phyloP scores from a whole-genome alignment of 2,329 filamentous ascomycete species.

The Xylariales sp. region DNA sequence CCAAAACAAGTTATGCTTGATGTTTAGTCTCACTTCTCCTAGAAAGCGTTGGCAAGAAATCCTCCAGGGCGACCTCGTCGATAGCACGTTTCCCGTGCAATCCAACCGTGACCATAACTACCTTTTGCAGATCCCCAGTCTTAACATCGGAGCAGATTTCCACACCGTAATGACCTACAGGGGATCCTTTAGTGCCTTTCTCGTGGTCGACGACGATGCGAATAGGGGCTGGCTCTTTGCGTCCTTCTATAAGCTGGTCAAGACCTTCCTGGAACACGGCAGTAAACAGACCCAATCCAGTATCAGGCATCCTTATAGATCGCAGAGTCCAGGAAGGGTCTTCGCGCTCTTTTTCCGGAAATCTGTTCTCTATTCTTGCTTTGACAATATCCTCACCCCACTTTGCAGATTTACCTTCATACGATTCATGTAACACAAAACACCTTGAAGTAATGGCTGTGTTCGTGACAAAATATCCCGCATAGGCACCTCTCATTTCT shows the following conservation, averaged over 20 bases:
- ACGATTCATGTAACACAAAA: slow-evolving; percentile 78
- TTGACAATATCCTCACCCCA: slow-evolving; percentile 88
- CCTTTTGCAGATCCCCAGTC: slow-evolving; percentile 62
- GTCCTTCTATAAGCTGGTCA: slow-evolving; percentile 70
- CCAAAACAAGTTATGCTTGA: neutral
- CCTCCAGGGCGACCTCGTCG: slow-evolving; percentile 78
- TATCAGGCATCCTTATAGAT: slow-evolving; percentile 72
- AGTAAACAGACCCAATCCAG: slow-evolving; percentile 68
- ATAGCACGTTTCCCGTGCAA: slow-evolving; percentile 77
- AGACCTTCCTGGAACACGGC: slow-evolving; percentile 79
- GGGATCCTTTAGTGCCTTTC: slow-evolving; percentile 73
- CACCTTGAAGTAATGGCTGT: slow-evolving; percentile 70
- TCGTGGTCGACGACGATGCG: slow-evolving; percentile 79
- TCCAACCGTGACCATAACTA: slow-evolving; percentile 67
- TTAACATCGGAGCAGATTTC: slow-evolving; percentile 76
- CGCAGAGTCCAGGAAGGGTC: slow-evolving; percentile 83
- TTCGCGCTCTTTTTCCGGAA: slow-evolving; percentile 85
- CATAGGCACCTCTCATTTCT: slow-evolving; percentile 67
- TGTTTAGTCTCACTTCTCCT: slow-evolving; percentile 69
- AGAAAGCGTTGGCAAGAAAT: slow-evolving; percentile 80
- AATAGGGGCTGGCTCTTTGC: slow-evolving; percentile 74
- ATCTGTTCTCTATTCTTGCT: slow-evolving; percentile 86
- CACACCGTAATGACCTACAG: slow-evolving; percentile 74
- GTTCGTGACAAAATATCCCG: slow-evolving; percentile 60
- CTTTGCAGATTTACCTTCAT: slow-evolving; percentile 80